Base-by-base conservation (phyloP, 78 protist species). In the Dictyostelium intermedium region DNA sequence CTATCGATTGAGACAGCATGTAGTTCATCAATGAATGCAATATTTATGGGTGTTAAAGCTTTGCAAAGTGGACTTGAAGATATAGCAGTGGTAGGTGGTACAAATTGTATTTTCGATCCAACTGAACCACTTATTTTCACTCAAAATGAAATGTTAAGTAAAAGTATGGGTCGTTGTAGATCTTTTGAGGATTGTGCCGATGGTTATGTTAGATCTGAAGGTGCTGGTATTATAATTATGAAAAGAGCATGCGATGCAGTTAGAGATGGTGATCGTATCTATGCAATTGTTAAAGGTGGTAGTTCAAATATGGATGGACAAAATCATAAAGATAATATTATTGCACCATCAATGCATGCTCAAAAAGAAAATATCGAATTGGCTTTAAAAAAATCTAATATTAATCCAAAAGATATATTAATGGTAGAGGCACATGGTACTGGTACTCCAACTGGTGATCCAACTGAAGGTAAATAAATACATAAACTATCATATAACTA, bases 1-100 rank as follows among this genome's bases (percentile, higher is more conserved):
- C 3, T 97, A 25, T 34, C 97, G 0, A 14, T 97, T 23, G 99
- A 98, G 70, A 97, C 98, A 23, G 99, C 99, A 11, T 97, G 99
- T 92, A 91, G 97, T 25, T 77, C 96, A 9, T 86, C 98, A 7
- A 85, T 98, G 60, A 93, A 91, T 63, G 96, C 98, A 7, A 3
- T 95, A n/a, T 32, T 73, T 27, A 18, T 84, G 35, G 99, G 98
- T 23, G 1, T 10, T 70, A 16, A 34, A 30, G 78, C 87, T 34
- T 27, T 97, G 25, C 53, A 80, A 11, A 16, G 25, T 16, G 96
- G 97, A 5, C 87, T 83, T n/a, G 91, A 94, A 41, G 81, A 87
- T 45, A 1, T 39, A 32, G 97, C 98, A 3, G 34, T 97, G 2
- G 95, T 45, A 23, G 98, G 94, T 18, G 98, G 97, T 14, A 93